Evolutionary conservation across 768 basidiomycete genomes (phyloP).

Genomic region (Tylopilus vinaceipallidus): DNA sequence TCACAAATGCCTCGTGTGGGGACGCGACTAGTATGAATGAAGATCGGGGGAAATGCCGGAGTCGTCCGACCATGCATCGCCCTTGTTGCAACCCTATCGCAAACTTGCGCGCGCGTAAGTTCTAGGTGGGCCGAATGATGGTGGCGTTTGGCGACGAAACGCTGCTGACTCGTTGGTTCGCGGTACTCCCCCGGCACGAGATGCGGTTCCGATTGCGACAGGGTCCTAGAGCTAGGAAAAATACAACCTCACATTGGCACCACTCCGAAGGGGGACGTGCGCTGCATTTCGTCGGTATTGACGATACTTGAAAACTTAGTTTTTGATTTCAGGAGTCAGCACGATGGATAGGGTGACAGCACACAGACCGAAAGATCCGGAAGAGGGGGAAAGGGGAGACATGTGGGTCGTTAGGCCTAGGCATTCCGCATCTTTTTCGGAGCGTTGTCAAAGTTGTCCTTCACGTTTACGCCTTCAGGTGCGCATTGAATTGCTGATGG

Average conservation of each 20-base stretch:
- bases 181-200: background rate
- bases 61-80: background rate
- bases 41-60: background rate
- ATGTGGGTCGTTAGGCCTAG: conserved; percentile 5
- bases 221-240: conserved; percentile 5
- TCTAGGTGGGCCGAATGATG: conserved; percentile 4
- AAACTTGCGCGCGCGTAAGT: too few species aligned
- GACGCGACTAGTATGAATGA: conserved; percentile 1
- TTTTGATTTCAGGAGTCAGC: background rate
- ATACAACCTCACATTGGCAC: background rate
- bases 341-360: background rate
- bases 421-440: background rate
- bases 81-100: background rate
- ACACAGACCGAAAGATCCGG: background rate
- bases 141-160: too few species aligned
- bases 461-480: conserved; percentile 16
- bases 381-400: background rate
- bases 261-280: background rate
- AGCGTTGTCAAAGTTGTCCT: conserved; percentile 5
- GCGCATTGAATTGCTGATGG: too few species aligned
- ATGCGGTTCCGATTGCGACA: background rate
- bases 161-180: background rate
- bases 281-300: too few species aligned
- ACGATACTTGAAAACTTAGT: too few species aligned
- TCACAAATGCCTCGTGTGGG: conserved; percentile 24